These are phyloP conservation scores for Nadsonia fulvescens DNA, from an alignment of 805 yeast genomes.

Conservation along the genomic window DNA sequence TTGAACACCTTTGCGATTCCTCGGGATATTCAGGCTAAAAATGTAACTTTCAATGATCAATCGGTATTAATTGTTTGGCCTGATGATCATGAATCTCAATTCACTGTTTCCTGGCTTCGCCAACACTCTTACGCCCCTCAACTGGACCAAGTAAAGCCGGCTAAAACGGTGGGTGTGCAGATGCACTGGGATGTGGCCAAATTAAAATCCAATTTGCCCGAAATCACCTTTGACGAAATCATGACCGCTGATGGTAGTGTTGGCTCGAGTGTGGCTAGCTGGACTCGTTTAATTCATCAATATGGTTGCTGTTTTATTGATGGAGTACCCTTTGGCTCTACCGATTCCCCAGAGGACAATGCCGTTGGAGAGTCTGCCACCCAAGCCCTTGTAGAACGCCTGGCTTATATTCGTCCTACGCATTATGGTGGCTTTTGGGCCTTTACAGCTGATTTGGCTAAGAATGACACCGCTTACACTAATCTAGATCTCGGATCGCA, in stretches of 20 bases:
- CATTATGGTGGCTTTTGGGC: constrained; percentile 76
- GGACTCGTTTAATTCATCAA: constrained; percentile 34
- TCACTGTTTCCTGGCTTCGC: constrained; percentile 26
- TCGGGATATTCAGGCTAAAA: constrained; percentile 15
- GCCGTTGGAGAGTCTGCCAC: too few species aligned
- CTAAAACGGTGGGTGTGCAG: constrained; percentile 17
- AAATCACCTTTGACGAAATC: constrained; percentile 29
- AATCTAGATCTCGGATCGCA: constrained; percentile 45
- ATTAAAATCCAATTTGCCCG: constrained; percentile 25
- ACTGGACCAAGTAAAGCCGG: constrained; percentile 18
- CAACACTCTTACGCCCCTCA: constrained; percentile 36
- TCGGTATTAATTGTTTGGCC: constrained; percentile 20
- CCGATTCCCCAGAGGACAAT: too few species aligned
- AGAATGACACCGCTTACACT: constrained; percentile 57
- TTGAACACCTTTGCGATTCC: constrained; percentile 33
- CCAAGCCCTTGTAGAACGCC: constrained; percentile 34
- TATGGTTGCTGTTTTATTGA: constrained; percentile 47
- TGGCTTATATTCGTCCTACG: constrained; percentile 45
- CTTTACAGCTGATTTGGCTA: constrained; percentile 49
- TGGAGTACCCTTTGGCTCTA: constrained; percentile 41
- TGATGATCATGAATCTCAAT: constrained; percentile 23
- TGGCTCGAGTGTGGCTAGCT: constrained; percentile 31
- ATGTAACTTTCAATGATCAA: constrained; percentile 8
- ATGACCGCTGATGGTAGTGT: constrained; percentile 26
- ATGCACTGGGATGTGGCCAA: constrained; percentile 28